phyloP scores from a whole-genome alignment of 192 early-diverging fungal genomes.

The Backusella circina region DNA sequence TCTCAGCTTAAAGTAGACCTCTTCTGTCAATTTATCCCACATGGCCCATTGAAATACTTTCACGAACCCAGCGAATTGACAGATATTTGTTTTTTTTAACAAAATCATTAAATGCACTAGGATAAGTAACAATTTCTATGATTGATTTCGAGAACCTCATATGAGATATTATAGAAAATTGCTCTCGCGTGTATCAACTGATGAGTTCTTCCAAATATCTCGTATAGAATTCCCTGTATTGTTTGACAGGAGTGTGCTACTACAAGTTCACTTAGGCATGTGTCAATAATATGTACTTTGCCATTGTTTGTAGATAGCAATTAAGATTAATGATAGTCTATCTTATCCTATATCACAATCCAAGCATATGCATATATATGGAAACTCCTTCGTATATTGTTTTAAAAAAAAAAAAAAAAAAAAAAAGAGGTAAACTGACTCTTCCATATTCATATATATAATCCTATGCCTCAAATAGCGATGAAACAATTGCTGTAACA shows the following conservation, averaged over 20 bases:
- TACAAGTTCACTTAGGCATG: constrained; percentile 15
- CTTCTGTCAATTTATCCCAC: background rate
- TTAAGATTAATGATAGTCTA: too few relatives aligned
- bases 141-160: background rate
- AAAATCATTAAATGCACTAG: background rate
- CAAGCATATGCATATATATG: too few relatives aligned
- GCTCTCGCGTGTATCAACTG: background rate
- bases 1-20: background rate
- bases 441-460: too few relatives aligned
- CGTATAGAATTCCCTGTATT: constrained; percentile 11
- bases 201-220: constrained; percentile 17
- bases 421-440: too few relatives aligned
- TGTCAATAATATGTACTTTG: constrained; percentile 23
- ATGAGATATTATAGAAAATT: background rate
- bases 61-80: background rate
- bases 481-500: too few relatives aligned
- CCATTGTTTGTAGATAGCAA: too few relatives aligned
- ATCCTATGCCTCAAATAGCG: too few relatives aligned
- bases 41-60: background rate
- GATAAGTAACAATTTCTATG: background rate
- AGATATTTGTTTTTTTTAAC: background rate
- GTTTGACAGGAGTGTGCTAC: constrained; percentile 8
- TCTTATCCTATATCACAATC: too few relatives aligned
- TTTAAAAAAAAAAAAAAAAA: background rate
- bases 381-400: background rate